These are phyloP conservation scores for Bruguiera parviflora DNA, from an alignment of 345 rosid species.

Conservation along the genomic window DNA sequence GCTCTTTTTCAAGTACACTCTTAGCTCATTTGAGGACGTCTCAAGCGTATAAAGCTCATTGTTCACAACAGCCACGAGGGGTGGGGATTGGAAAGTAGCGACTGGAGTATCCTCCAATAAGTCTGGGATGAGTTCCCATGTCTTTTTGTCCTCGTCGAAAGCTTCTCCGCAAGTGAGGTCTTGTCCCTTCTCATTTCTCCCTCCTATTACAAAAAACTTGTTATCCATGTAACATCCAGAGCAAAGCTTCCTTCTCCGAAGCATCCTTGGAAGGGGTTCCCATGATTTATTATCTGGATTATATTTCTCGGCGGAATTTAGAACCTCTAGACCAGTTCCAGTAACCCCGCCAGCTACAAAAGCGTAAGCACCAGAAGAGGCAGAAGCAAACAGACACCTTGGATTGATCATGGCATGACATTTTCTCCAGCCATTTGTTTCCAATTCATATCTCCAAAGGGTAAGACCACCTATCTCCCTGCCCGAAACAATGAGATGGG, in stretches of 20 bases:
- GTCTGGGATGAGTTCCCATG: constrained; percentile 59
- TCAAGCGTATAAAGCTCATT: constrained; percentile 69
- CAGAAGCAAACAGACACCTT: constrained; percentile 76
- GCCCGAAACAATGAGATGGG: constrained; percentile 76
- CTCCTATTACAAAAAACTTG: constrained; percentile 77
- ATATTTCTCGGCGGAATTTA: constrained; percentile 64
- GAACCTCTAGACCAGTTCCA: constrained; percentile 29
- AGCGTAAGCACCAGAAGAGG: constrained; percentile 55
- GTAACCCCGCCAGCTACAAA: constrained; percentile 76
- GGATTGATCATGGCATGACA: constrained; percentile 70
- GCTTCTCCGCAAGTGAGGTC: constrained; percentile 70
- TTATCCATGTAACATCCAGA: constrained; percentile 72
- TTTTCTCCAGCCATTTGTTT: constrained; percentile 63
- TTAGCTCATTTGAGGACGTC: constrained; percentile 61
- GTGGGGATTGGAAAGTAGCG: constrained; percentile 62
- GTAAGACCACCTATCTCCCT: constrained; percentile 51
- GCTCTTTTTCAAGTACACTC: constrained; percentile 49
- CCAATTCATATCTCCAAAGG: constrained; percentile 70
- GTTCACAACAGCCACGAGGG: constrained; percentile 68
- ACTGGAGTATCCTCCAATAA: constrained; percentile 52
- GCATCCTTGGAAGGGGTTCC: constrained; percentile 58
- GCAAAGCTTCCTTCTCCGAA: constrained; percentile 47
- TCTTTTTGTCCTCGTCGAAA: constrained; percentile 44
- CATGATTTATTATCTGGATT: constrained; percentile 64
- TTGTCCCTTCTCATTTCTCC: constrained; percentile 45